Percentiles rank a stretch among this genome's conserved stretches.
phyloP scores from a whole-genome alignment of 2,329 filamentous ascomycete genomes.

The Botryotinia convoluta region DNA sequence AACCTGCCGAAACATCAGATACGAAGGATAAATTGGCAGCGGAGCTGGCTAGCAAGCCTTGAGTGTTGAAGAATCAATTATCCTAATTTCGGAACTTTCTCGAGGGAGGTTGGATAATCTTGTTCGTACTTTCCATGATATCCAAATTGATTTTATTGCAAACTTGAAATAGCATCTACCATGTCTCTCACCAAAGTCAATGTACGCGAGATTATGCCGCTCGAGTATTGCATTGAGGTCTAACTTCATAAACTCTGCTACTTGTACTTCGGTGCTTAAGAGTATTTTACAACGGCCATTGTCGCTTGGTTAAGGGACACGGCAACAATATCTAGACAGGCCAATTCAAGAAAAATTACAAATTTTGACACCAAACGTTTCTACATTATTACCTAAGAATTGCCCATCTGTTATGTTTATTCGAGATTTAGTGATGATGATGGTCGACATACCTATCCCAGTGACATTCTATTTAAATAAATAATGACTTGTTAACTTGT shows the following conservation, averaged over 20 bases:
- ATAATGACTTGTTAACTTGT: neutral
- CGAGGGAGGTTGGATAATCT: neutral
- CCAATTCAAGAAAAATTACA: neutral
- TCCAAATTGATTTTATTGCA: neutral
- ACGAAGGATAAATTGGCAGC: conserved; percentile 37
- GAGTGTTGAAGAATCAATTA: neutral
- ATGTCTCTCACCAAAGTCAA: neutral
- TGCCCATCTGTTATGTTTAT: neutral
- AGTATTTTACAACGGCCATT: neutral
- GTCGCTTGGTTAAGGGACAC: neutral
- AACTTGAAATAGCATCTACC: neutral
- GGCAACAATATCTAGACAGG: neutral
- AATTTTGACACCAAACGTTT: neutral
- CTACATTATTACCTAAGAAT: neutral
- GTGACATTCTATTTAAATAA: neutral
- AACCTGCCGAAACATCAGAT: conserved; percentile 34
- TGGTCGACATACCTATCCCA: neutral
- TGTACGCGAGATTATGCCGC: too few species aligned
- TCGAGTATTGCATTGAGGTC: neutral
- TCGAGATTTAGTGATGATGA: neutral
- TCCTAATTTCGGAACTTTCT: neutral
- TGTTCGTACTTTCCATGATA: conserved; percentile 5
- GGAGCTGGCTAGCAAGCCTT: conserved; percentile 33
- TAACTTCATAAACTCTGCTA: neutral
- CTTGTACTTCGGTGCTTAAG: neutral